Conservation (phyloP, 2,329 filamentous ascomycete genomes). For the Pseudocercospora crystallina region DNA sequence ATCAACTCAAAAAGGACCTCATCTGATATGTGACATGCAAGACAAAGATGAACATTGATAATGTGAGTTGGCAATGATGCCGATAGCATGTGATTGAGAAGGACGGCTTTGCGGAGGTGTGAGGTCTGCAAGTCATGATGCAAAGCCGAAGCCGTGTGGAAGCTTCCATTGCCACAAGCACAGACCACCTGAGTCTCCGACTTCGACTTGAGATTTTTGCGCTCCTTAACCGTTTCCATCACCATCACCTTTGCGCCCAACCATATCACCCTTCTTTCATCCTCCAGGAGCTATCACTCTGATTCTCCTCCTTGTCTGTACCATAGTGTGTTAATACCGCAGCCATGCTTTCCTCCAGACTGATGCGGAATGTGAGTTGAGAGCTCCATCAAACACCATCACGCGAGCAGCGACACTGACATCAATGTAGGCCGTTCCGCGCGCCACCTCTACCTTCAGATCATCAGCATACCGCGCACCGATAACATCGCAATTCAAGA, state of each 20-base stretch:
- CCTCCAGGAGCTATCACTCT: slow-evolving; percentile 9
- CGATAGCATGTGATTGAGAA: too few relatives aligned
- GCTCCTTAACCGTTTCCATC: slow-evolving; percentile 1
- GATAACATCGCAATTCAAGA: slow-evolving; percentile 68
- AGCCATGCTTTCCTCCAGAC: slow-evolving; percentile 37
- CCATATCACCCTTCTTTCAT: slow-evolving; percentile 10
- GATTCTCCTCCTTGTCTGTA: slow-evolving; percentile 18
- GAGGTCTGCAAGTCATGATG: background rate
- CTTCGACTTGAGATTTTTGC: too few relatives aligned
- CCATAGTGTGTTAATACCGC: slow-evolving; percentile 24
- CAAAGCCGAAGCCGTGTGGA: background rate
- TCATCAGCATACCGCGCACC: slow-evolving; percentile 59
- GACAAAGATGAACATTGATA: too few relatives aligned
- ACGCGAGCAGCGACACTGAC: slow-evolving; percentile 31
- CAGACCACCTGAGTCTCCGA: too few relatives aligned
- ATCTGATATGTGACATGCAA: too few relatives aligned
- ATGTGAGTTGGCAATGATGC: too few relatives aligned
- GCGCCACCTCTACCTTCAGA: slow-evolving; percentile 37
- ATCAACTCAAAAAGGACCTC: too few relatives aligned
- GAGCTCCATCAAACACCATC: slow-evolving; percentile 18
- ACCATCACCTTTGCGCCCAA: slow-evolving; percentile 3
- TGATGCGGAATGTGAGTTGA: slow-evolving; percentile 37
- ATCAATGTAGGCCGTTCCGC: slow-evolving; percentile 32
- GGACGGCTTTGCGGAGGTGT: too few relatives aligned
- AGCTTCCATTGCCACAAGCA: too few relatives aligned